A percentile compares a stretch with the other conserved stretches of the same genome.
Conservation (phyloP, 441 rosid genomes). For the Erysimum pusillum region DNA sequence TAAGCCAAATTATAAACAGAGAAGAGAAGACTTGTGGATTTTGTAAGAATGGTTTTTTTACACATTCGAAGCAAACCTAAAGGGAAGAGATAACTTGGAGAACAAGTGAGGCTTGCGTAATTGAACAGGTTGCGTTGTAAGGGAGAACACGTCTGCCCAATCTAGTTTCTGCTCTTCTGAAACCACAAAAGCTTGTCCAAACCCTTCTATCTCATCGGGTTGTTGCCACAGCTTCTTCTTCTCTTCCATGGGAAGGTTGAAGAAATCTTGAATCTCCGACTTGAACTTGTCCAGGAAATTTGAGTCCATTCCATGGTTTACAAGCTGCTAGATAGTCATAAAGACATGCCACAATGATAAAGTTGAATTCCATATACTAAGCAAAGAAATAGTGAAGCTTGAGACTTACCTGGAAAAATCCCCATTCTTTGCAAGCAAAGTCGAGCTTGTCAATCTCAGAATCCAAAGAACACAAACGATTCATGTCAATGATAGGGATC, state of each 20-base stretch:
- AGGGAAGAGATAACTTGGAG: constrained; percentile 34
- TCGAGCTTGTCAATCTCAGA: constrained; percentile 50
- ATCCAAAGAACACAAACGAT: constrained; percentile 26
- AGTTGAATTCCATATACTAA: no score
- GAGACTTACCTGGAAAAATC: constrained; percentile 58
- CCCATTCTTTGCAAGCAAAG: constrained; percentile 62
- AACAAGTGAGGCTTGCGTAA: constrained; percentile 36
- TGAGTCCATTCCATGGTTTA: constrained; percentile 33
- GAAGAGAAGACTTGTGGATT: constrained; percentile 3
- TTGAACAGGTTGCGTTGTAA: constrained; percentile 29
- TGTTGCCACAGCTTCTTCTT: constrained; percentile 30
- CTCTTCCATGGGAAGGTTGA: constrained; percentile 38
- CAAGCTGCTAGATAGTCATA: not conserved
- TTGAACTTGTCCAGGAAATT: constrained; percentile 29
- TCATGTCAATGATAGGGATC: constrained; percentile 31
- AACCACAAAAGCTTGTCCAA: constrained; percentile 45
- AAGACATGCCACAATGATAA: no score
- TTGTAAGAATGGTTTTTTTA: not conserved
- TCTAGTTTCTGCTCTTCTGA: constrained; percentile 50
- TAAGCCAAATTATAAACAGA: not conserved
- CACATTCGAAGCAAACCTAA: constrained; percentile 27
- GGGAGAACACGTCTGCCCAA: constrained; percentile 40
- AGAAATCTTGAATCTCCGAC: constrained; percentile 20
- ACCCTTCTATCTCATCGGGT: constrained; percentile 33
- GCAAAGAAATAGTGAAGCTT: not conserved